Percentiles rank a stretch among this genome's conserved stretches.
phyloP scores from a whole-genome alignment of 2,329 filamentous ascomycete species.

The Tolypocladium sp. region DNA sequence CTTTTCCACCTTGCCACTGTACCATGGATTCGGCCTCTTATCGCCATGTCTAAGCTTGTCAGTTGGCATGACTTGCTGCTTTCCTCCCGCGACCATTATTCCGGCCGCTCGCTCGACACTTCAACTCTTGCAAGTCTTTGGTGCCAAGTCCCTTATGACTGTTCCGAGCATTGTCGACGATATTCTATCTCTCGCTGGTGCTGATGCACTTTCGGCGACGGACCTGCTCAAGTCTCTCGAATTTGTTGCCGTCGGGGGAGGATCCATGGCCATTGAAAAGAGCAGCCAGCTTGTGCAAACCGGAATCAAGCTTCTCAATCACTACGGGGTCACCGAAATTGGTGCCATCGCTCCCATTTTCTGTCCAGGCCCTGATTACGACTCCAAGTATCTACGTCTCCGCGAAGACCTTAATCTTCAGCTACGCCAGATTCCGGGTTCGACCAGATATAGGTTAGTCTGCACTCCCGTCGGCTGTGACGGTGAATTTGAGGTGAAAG shows the following conservation, averaged over 20 bases:
- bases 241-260: conserved; percentile 21
- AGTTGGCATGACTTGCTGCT: conserved; percentile 15
- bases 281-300: conserved; percentile 9
- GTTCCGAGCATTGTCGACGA: conserved; percentile 23
- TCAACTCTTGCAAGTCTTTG: conserved; percentile 8
- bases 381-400: conserved; percentile 18
- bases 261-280: conserved; percentile 12
- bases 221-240: conserved; percentile 6
- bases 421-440: conserved; percentile 7
- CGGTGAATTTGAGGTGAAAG: conserved; percentile 18
- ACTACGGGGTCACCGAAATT: conserved; percentile 24
- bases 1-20: conserved; percentile 21
- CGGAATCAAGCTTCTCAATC: conserved; percentile 18
- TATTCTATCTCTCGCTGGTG: conserved; percentile 7
- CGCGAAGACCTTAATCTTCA: conserved; percentile 17
- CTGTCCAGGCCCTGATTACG: conserved; percentile 15
- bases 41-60: conserved; percentile 16
- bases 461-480: conserved; percentile 15
- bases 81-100: conserved; percentile 14
- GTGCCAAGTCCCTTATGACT: conserved; percentile 17
- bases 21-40: conserved; percentile 20
- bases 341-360: conserved; percentile 22
- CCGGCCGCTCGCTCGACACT: conserved; percentile 11
- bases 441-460: conserved; percentile 12
- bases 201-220: conserved; percentile 4